These are phyloP conservation scores for Scheffersomyces quercinus DNA, from an alignment of 1,139 yeast genomes.

Conservation along the genomic window DNA sequence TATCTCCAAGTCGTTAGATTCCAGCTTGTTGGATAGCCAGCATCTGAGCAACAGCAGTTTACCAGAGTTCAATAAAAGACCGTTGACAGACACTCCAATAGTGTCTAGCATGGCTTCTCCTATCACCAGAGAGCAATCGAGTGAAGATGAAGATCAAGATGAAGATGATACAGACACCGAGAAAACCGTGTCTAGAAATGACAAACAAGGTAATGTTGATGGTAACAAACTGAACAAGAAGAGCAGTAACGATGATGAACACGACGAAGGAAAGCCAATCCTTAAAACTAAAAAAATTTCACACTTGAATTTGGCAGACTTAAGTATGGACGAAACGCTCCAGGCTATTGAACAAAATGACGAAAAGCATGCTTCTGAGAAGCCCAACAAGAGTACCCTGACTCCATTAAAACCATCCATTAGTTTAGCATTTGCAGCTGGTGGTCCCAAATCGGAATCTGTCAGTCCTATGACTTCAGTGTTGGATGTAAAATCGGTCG, in stretches of 20 bases:
- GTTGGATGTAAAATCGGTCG: neutral
- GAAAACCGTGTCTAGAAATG: neutral
- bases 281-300: slow-evolving; percentile 40
- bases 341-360: slow-evolving; percentile 2
- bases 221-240: neutral
- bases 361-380: slow-evolving; percentile 2
- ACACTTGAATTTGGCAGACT: slow-evolving; percentile 41
- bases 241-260: neutral
- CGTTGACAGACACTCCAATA: slow-evolving; percentile 71
- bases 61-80: slow-evolving; percentile 68
- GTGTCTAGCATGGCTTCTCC: slow-evolving; percentile 60
- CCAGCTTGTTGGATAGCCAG: slow-evolving; percentile 20
- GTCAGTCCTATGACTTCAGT: slow-evolving; percentile 15
- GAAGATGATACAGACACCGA: slow-evolving; percentile 2
- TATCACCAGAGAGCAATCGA: slow-evolving; percentile 30
- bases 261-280: slow-evolving; percentile 10
- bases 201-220: neutral
- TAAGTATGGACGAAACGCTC: slow-evolving; percentile 13
- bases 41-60: slow-evolving; percentile 26
- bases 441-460: slow-evolving; percentile 7
- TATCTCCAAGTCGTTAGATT: slow-evolving; percentile 29
- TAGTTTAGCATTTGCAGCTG: neutral
- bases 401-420: neutral
- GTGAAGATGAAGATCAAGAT: slow-evolving; percentile 27
- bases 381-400: neutral